Percentiles rank a stretch among this genome's conserved stretches.
Conservation (phyloP, 2,329 filamentous ascomycete species). For the Alternaria solani region DNA sequence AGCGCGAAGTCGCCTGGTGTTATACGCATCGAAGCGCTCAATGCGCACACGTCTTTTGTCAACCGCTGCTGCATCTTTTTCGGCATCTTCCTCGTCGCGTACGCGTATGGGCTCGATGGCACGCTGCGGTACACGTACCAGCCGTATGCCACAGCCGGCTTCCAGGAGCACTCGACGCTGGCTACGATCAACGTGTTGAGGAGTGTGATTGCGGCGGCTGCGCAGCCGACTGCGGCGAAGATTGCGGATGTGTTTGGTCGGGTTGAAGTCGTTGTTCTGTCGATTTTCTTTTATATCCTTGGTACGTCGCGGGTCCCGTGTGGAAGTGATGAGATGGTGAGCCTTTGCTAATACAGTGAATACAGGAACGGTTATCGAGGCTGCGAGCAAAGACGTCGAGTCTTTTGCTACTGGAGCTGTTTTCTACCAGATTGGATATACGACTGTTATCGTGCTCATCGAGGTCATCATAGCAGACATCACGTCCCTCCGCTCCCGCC, state of each 20-base stretch:
- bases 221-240: slow-evolving; percentile 64
- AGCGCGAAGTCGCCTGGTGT: slow-evolving; percentile 62
- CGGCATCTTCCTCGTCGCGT: slow-evolving; percentile 69
- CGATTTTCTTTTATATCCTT: slow-evolving; percentile 65
- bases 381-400: slow-evolving; percentile 58
- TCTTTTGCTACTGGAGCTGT: slow-evolving; percentile 60
- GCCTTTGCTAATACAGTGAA: background rate
- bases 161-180: slow-evolving; percentile 61
- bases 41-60: slow-evolving; percentile 59
- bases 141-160: slow-evolving; percentile 63
- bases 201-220: slow-evolving; percentile 66
- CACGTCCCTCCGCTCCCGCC: slow-evolving; percentile 68
- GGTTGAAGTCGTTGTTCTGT: slow-evolving; percentile 64
- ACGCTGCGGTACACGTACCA: slow-evolving; percentile 59
- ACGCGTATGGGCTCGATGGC: slow-evolving; percentile 65
- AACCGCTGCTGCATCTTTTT: slow-evolving; percentile 68
- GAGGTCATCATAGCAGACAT: slow-evolving; percentile 72
- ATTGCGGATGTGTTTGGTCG: slow-evolving; percentile 70
- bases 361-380: slow-evolving; percentile 62
- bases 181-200: slow-evolving; percentile 59
- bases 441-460: slow-evolving; percentile 66
- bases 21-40: slow-evolving; percentile 65
- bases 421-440: slow-evolving; percentile 59
- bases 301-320: background rate
- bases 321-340: background rate